Evolutionary conservation across 2,329 filamentous ascomycete genomes (phyloP), one percentile per base, ranked within the genome.

Genomic region (Sporothrix sp.): DNA sequence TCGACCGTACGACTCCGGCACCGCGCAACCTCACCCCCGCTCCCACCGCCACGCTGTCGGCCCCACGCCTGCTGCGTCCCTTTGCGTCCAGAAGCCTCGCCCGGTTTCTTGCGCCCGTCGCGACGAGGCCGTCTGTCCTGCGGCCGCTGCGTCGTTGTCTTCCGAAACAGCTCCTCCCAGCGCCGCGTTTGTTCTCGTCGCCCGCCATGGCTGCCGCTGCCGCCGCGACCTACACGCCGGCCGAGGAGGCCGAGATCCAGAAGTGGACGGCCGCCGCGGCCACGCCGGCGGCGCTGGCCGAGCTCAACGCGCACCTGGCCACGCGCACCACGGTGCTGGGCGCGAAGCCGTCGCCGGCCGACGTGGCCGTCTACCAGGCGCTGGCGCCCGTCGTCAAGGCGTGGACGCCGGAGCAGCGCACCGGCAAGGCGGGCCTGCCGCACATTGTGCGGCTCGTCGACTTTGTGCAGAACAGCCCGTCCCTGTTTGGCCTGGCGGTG

Each of bases 361-460:
- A 96, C 62, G 75, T 94, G 53, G 85, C 86, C 59, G 74, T 93
- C 62, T 96, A 93, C 74, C 75, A 85, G 57, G 77, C 83, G 49
- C 75, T 95, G 30, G 84, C 84, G 1, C 85, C 88, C 11, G 64
- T 84, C 35, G 87, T 95, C 53, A 79, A 84, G 63, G 73, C 75
- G 57, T 97, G 91, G 91, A 79, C 78, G 2, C 70, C 84, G 42
- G 89, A 96, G 71, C 81, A 95, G 76, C 81, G 87, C 63, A 95
- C 91, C 20, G 91, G 91, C 56, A 82, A 95, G 71, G 77, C 88
- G 57, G 91, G 91, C 55, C 84, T 85, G 67, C 90, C 94, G 56
- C 83, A 97, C 70, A 85, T 97, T 58, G 87, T 96, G 52, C 87
- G 91, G 58, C 85, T 87, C 66, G 69, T 96, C 63, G 91, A 96